Evolutionary conservation across 2,329 filamentous ascomycete species (phyloP).

Genomic region (Aspergillus sp.): DNA sequence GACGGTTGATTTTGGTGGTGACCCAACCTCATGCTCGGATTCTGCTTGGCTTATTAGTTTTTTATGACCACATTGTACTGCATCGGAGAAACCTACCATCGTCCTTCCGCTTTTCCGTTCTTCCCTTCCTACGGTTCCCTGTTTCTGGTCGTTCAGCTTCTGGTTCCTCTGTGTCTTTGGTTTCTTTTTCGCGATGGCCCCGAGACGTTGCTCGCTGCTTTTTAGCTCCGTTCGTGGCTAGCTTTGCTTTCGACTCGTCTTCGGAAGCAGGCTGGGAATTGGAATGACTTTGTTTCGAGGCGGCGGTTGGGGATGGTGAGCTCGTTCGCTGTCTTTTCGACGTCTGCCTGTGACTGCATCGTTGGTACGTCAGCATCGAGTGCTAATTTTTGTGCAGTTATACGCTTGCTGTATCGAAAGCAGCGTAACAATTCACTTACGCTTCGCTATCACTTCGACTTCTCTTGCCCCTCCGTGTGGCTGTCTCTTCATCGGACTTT

Average conservation of each 20-base stretch:
- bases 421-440: constrained; percentile 52
- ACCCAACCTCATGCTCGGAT: constrained; percentile 65
- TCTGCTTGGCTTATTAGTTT: constrained; percentile 48
- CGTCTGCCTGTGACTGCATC: constrained; percentile 60
- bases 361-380: too few species aligned
- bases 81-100: constrained; percentile 58
- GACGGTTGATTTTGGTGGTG: constrained; percentile 41
- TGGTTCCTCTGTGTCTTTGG: constrained; percentile 53
- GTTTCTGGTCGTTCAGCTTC: constrained; percentile 71
- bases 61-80: neutral
- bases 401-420: neutral
- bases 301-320: constrained; percentile 65
- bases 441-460: constrained; percentile 89
- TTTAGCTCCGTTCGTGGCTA: constrained; percentile 41
- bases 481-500: constrained; percentile 49
- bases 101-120: constrained; percentile 72
- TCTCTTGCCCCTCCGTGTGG: constrained; percentile 68
- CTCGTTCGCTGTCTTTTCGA: constrained; percentile 79
- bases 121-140: constrained; percentile 73
- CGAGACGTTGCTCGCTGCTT: constrained; percentile 57
- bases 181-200: constrained; percentile 47
- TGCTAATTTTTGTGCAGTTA: too few species aligned
- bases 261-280: constrained; percentile 53
- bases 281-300: constrained; percentile 44
- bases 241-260: constrained; percentile 54